Conservation (phyloP, 495 filamentous ascomycete genomes). For the Trichocladium uniseriatum region DNA sequence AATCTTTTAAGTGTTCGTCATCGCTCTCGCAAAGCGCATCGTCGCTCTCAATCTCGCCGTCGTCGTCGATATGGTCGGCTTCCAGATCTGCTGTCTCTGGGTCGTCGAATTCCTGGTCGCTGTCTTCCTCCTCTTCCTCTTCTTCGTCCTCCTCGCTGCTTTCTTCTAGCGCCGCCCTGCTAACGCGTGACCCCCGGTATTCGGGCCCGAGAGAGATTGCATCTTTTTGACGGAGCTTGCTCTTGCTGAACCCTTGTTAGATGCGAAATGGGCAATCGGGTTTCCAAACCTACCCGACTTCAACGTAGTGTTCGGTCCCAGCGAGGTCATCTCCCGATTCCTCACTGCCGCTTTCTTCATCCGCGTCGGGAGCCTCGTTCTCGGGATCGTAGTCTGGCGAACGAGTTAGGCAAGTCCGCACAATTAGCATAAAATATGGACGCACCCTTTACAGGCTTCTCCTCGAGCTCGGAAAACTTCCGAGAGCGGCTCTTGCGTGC, state of each 20-base stretch:
- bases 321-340: conserved; percentile 41
- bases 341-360: conserved; percentile 47
- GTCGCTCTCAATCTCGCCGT: conserved; percentile 54
- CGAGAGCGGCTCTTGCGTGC: conserved; percentile 25
- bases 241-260: conserved; percentile 50
- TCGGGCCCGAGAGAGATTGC: conserved; percentile 59
- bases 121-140: conserved; percentile 22
- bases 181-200: conserved; percentile 74
- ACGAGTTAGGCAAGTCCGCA: neutral
- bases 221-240: conserved; percentile 69
- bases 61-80: conserved; percentile 39
- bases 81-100: conserved; percentile 40
- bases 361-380: conserved; percentile 47
- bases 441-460: conserved; percentile 34
- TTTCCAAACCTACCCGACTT: conserved; percentile 52
- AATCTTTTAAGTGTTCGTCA: conserved; percentile 47
- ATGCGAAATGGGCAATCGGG: neutral
- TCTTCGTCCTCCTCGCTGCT: conserved; percentile 35
- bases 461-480: conserved; percentile 34
- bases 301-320: conserved; percentile 74
- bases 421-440: too few species aligned
- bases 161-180: conserved; percentile 54
- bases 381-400: conserved; percentile 79
- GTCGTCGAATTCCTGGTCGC: conserved; percentile 38
- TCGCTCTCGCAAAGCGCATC: conserved; percentile 52